A percentile compares a stretch with the other conserved stretches of the same genome.
These are phyloP conservation scores for Paracoccidioides brasiliensis DNA, from an alignment of 2,329 filamentous ascomycete species.

Conservation along the genomic window DNA sequence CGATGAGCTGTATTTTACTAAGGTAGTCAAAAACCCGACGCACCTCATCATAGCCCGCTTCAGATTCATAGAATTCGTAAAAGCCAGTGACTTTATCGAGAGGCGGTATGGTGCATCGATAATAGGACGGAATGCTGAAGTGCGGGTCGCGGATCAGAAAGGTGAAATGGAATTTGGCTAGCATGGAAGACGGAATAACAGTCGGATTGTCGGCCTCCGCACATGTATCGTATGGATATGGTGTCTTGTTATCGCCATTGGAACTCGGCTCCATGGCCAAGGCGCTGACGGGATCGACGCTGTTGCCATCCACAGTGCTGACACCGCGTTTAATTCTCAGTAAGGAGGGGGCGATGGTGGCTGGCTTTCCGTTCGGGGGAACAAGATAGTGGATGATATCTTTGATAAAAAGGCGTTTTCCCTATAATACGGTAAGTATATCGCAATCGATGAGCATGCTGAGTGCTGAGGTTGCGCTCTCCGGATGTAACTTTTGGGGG, in stretches of 20 bases:
- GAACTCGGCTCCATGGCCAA: conserved; percentile 15
- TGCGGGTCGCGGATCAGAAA: conserved; percentile 96
- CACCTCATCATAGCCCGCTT: conserved; percentile 84
- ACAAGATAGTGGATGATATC: conserved; percentile 91
- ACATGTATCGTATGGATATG: conserved; percentile 46
- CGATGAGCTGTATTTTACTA: conserved; percentile 53
- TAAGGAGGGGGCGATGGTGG: conserved; percentile 68
- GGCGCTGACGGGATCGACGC: conserved; percentile 20
- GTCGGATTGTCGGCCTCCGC: conserved; percentile 66
- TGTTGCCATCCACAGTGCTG: conserved; percentile 33
- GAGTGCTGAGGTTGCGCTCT: neutral
- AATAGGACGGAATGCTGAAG: conserved; percentile 82
- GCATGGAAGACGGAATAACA: conserved; percentile 59
- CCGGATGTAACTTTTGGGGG: neutral
- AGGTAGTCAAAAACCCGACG: conserved; percentile 80
- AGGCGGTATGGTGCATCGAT: conserved; percentile 83
- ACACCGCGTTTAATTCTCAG: conserved; percentile 45
- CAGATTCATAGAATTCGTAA: conserved; percentile 69
- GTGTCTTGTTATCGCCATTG: conserved; percentile 22
- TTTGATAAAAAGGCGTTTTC: conserved; percentile 93
- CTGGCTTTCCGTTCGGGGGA: conserved; percentile 55
- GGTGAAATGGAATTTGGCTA: conserved; percentile 79
- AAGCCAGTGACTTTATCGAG: conserved; percentile 73
- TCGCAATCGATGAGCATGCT: conserved; percentile 8
- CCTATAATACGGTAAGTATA: conserved; percentile 43